These are phyloP conservation scores for Vickermania spadyakhi DNA, from an alignment of 208 protist species.

Conservation along the genomic window DNA sequence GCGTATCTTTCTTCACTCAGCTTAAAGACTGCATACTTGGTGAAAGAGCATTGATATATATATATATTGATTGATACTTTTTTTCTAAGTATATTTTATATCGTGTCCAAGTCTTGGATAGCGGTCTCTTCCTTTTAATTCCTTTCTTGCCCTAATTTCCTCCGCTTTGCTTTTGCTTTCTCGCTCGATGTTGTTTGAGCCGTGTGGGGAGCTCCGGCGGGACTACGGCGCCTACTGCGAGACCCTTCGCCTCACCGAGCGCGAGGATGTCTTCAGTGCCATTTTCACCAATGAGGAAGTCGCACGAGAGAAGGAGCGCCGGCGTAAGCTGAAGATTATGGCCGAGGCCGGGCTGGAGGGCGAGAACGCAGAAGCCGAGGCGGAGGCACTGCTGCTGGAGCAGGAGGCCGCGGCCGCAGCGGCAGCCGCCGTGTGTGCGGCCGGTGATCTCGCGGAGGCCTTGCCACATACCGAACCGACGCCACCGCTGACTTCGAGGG, in stretches of 20 bases:
- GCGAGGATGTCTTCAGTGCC: constrained; percentile 72
- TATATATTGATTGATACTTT: no score
- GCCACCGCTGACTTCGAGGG: not conserved
- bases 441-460: not conserved
- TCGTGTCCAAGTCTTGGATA: not conserved
- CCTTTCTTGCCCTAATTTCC: constrained; percentile 7
- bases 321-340: not conserved
- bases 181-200: constrained; percentile 88
- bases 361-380: not conserved
- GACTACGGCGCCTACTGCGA: constrained; percentile 88
- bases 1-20: no score
- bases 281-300: constrained; percentile 29
- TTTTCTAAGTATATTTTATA: not conserved
- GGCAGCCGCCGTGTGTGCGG: not conserved
- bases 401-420: not conserved
- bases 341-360: not conserved
- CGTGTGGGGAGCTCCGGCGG: constrained; percentile 67
- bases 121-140: constrained; percentile 1
- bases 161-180: not conserved
- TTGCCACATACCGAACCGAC: not conserved
- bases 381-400: not conserved
- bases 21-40: no score
- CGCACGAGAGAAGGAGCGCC: not conserved
- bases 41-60: no score
- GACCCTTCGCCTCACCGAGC: constrained; percentile 60